Percentiles rank a stretch among this genome's conserved stretches.
phyloP scores from a whole-genome alignment of 768 basidiomycete species.

The Exidia glandulosa region DNA sequence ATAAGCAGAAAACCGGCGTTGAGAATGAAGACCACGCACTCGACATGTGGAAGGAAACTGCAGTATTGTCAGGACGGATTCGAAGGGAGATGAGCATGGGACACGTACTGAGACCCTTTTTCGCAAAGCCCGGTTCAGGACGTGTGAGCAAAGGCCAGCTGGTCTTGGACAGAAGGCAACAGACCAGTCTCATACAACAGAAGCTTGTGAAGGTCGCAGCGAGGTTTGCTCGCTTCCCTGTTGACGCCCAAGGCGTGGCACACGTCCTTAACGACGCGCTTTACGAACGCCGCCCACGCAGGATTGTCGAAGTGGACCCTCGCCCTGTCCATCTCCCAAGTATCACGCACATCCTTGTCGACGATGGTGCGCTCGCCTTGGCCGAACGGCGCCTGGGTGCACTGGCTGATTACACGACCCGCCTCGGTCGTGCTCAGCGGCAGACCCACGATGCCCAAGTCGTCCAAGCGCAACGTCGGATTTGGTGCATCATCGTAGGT shows the following conservation, averaged over 20 bases:
- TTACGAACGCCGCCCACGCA: conserved; percentile 28
- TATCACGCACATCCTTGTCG: conserved; percentile 34
- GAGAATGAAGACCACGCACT: conserved; percentile 22
- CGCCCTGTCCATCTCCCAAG: conserved; percentile 38
- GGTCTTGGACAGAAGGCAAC: too few species aligned
- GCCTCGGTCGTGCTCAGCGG: conserved; percentile 32
- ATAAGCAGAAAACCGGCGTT: not conserved
- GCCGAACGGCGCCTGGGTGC: conserved; percentile 34
- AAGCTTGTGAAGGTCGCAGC: conserved; percentile 35
- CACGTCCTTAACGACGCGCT: conserved; percentile 19
- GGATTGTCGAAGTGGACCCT: conserved; percentile 31
- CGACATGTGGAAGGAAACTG: conserved; percentile 36
- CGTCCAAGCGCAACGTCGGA: conserved; percentile 28
- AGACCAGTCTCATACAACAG: conserved; percentile 37
- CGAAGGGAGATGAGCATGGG: not conserved
- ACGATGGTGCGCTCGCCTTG: conserved; percentile 32
- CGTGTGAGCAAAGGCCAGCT: too few species aligned
- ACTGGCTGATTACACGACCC: conserved; percentile 21
- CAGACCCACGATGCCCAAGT: conserved; percentile 32
- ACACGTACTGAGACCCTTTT: conserved; percentile 43
- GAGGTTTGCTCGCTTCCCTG: conserved; percentile 16
- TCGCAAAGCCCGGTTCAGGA: too few species aligned
- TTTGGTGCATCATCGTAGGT: conserved; percentile 25
- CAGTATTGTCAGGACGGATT: conserved; percentile 1
- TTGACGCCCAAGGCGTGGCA: conserved; percentile 28